Evolutionary conservation across 2,329 filamentous ascomycete genomes (phyloP), one percentile per base, ranked within the genome.

Genomic region (Gnomoniopsis sp.): DNA sequence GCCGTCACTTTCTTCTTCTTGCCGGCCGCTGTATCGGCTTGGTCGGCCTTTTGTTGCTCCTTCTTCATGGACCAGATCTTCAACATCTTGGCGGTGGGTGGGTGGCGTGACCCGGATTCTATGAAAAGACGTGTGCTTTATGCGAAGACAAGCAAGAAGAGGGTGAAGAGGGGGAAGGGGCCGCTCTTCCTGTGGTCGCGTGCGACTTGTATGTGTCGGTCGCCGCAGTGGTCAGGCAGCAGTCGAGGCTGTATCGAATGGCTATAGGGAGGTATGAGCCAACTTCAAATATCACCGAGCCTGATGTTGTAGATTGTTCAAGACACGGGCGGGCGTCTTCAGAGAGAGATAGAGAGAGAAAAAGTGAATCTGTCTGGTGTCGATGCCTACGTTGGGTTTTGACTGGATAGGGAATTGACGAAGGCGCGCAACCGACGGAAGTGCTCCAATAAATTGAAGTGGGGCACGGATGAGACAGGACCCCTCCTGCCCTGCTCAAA

Each of bases 21-120:
- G 56, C 87, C 84, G 17, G 80, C 85, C 48, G 86, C 81, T 36
- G 82, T 85, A 66, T 89, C 88, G 59, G 90, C 91, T 69, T 93
- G 91, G 66, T 93, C 91, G 69, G 91, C 93, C 77, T 96, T 90
- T 78, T 96, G 91, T 81, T 97, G 91, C 81, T 97, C 90, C 78
- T 97, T 95, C 80, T 96, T 93, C 93, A 98, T 96, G 69, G 92
- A 96, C 95, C 93, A 98, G 81, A 98, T 97, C 81, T 98, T 98
- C 82, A 97, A 84, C 95, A 98, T 98, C 71, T 80, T 93, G 78
- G 65, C 68, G 64, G 61, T 60, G n/a, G 55, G 57, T 23, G 49
- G 33, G 54, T 43, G 26, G 49, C 26, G 46, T 55, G 38, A 52
- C 55, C 52, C 54, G 48, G 49, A n/a, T 19, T 8, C 15, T n/a